Base-by-base conservation (phyloP, 495 filamentous ascomycete genomes). In the Talaromyces trachyspermus region DNA sequence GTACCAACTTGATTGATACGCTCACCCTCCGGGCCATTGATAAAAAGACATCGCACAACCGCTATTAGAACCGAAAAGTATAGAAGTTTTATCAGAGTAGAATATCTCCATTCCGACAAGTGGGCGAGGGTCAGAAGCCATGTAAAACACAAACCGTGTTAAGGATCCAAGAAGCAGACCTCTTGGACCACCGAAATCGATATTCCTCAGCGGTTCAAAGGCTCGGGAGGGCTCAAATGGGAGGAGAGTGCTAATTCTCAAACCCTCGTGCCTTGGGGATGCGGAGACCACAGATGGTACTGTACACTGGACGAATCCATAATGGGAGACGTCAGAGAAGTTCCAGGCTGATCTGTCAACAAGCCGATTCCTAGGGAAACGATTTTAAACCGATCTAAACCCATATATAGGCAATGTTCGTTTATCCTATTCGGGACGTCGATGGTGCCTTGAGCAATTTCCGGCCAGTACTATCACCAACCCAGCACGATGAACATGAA, bases 381-480 rank as follows among this genome's bases (percentile, higher is more conserved):
- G 4, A 55, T 49, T 29, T 52, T 52, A 15, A 55, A 46, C 2
- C 26, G 40, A 48, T 56, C 54, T 14, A 56, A 41, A 3, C 36
- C 46, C 26, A 43, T 46, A 27, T 49, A 18, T 22, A 56, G 36
- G 30, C 12, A 56, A 35, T 23, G 37, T 17, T 14, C 15, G 15
- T 36, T 14, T 25, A 8, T 1, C 3, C 6, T 24, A 15, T 36
- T 33, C 9, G 51, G 42, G 22, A 51, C 37, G 11, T 4, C 22
- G 15, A 56, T 11, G 17, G 15, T 53, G 11, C 47, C 50, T 1
- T 30, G 36, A 15, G 54, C 42, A 29, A 53, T 36, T 26, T 38
- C 50, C 4, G 46, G 2, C 50, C 43, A 3, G 26, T 19, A 26
- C 17, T 42, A 7, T 40, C 37, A 9, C 54, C 50, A 43, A 53